Percentiles rank a stretch among this genome's conserved stretches.
Conservation (phyloP, 345 rosid species). For the Erodium maritimum region DNA sequence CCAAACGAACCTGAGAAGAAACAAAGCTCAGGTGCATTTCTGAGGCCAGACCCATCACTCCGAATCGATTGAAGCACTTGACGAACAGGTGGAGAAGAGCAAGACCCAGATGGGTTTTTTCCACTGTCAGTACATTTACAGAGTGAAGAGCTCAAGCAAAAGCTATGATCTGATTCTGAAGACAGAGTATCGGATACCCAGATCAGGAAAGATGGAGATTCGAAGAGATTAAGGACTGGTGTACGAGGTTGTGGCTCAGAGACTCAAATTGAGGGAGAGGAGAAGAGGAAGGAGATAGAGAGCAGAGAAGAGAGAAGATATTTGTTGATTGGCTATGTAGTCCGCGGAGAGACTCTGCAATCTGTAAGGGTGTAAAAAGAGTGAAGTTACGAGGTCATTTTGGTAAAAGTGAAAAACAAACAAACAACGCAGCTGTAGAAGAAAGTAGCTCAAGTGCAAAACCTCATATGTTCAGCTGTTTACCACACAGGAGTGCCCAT, state of each 20-base stretch:
- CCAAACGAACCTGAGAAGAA: conserved; percentile 24
- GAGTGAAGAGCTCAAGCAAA: background rate
- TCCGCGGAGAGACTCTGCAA: conserved; percentile 9
- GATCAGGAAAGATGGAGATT: conserved; percentile 28
- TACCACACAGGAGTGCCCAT: no score
- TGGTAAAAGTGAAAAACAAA: conserved; percentile 3
- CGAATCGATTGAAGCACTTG: conserved; percentile 20
- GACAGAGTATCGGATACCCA: conserved; percentile 20
- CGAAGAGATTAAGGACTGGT: conserved; percentile 13
- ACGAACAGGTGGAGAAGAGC: no score
- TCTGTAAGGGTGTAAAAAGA: no score
- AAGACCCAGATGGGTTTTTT: conserved; percentile 15
- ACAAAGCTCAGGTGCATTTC: conserved; percentile 14
- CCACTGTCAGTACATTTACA: conserved; percentile 2
- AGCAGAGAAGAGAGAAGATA: conserved; percentile 22
- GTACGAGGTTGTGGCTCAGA: no score
- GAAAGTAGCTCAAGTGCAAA: no score
- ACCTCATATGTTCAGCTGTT: no score
- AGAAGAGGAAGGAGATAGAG: conserved; percentile 8
- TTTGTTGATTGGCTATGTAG: conserved; percentile 29
- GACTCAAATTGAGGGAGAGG: no score
- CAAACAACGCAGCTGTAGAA: no score
- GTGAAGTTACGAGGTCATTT: conserved; percentile 8
- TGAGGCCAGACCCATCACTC: conserved; percentile 19
- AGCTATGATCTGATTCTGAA: conserved; percentile 24